Base-by-base conservation (phyloP, 371 early-diverging fungal species). In the Chytridiales sp. region DNA sequence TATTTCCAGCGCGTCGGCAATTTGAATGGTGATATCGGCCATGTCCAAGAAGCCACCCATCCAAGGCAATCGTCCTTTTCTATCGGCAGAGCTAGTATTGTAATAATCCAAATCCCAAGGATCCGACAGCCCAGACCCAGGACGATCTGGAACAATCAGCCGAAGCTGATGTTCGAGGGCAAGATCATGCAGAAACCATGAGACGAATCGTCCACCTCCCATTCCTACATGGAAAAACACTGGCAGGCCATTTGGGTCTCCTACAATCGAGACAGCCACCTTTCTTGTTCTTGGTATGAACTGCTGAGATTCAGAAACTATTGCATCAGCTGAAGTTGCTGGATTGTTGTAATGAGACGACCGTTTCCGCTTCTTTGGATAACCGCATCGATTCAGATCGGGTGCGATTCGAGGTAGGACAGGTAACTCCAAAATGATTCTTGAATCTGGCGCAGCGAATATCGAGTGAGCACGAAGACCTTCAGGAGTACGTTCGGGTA, bases 101-200 rank as follows among this genome's bases (percentile, higher is more conserved):
- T 38, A 17, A 8, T 17, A 8, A 17, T 24, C 41, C 24, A 54
- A 15, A 30, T 54, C 54, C 54, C 54, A 54, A 11, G 54, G 54
- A 17, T 54, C 54, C 41, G 54, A 54, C 3, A 54, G 39, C 3
- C 54, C 54, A 4, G 41, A n/a, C 54, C 54, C 51, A 35, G 54
- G 54, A 39, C 54, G 39, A 27, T 54, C 54, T 4, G 42, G 39
- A 5, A 38, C 39, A 17, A 54, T 38, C 9, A 54, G 19, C 54
- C 38, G 22, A 11, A 8, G 13, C 24, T 27, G 8, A 21, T 38
- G 29, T 24, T 38, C 30, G 4, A 40, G 22, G 4, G 34, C 54
- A 4, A 40, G 30, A 27, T 54, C 54, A 41, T 54, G 54, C 6
- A 40, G 42, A 4, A 41, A 17, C 54, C 54, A 54, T 21, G 41